phyloP scores from a whole-genome alignment of 2,329 filamentous ascomycete genomes.

The Graphiopsis chlorocephala region DNA sequence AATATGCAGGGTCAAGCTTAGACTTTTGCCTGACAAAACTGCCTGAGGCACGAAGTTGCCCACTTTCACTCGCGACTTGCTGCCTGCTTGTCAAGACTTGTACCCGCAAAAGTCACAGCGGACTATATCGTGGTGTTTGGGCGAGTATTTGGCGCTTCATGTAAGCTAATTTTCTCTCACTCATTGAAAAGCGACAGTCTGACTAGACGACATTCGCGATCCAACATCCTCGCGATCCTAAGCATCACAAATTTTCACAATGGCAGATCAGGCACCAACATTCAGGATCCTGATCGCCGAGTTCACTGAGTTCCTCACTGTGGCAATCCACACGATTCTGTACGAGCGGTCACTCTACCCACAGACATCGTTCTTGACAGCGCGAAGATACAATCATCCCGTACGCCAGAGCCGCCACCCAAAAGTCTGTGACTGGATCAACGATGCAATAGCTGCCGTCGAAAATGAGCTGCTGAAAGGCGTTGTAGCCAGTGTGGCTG shows the following conservation, averaged over 20 bases:
- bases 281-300: conserved; percentile 62
- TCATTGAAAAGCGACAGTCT: neutral
- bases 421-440: conserved; percentile 80
- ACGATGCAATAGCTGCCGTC: conserved; percentile 72
- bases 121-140: neutral
- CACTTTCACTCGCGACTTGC: neutral
- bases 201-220: neutral
- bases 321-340: conserved; percentile 81
- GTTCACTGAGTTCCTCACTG: conserved; percentile 77
- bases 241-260: neutral
- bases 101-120: neutral
- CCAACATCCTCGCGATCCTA: neutral
- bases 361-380: conserved; percentile 69
- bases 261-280: conserved; percentile 24
- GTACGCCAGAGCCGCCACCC: conserved; percentile 86
- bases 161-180: neutral
- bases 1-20: neutral
- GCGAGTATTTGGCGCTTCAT: neutral
- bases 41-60: neutral
- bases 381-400: conserved; percentile 77
- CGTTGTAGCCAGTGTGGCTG: conserved; percentile 53
- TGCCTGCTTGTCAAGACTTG: neutral
- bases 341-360: conserved; percentile 82
- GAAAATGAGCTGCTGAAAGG: conserved; percentile 65
- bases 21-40: neutral